Evolutionary conservation across 192 early-diverging fungal genomes (phyloP).

Genomic region (Irineochytrium annulatum): DNA sequence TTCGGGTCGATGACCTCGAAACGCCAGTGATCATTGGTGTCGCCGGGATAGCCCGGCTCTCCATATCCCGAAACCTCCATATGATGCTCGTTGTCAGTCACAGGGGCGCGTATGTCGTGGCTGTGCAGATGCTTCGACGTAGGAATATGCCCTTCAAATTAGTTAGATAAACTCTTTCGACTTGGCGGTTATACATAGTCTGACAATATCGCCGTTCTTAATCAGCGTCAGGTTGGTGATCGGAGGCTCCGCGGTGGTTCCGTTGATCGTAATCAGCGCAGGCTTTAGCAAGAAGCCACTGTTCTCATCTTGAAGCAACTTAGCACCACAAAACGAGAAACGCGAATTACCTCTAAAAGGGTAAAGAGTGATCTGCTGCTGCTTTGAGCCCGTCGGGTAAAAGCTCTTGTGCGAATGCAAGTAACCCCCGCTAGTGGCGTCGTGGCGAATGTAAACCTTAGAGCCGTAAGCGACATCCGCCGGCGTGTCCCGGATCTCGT

Average conservation of each 20-base stretch:
- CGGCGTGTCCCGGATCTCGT: constrained; percentile 32
- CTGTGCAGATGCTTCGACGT: constrained; percentile 42
- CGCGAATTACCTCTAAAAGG: constrained; percentile 35
- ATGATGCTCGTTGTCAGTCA: constrained; percentile 42
- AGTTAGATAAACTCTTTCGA: neutral
- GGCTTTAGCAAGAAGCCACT: constrained; percentile 69
- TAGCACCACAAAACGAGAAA: neutral
- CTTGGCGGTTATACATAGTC: constrained; percentile 39
- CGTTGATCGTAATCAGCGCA: constrained; percentile 28
- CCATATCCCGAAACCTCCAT: constrained; percentile 54
- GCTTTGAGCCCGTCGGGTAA: constrained; percentile 77
- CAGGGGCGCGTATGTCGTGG: constrained; percentile 39
- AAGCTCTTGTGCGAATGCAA: constrained; percentile 65
- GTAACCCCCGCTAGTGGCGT: constrained; percentile 69
- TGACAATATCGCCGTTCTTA: constrained; percentile 73
- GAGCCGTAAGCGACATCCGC: constrained; percentile 65
- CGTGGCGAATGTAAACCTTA: constrained; percentile 58
- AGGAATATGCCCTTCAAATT: constrained; percentile 32
- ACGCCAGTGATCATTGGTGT: constrained; percentile 90
- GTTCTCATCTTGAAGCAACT: constrained; percentile 55
- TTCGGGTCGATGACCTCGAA: constrained; percentile 70
- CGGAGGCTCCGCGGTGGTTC: constrained; percentile 12
- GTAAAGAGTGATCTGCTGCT: constrained; percentile 58
- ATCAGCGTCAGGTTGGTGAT: constrained; percentile 25
- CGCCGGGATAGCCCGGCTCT: constrained; percentile 63